phyloP scores from a whole-genome alignment of 306 rosid species.

The Alnus rubra region DNA sequence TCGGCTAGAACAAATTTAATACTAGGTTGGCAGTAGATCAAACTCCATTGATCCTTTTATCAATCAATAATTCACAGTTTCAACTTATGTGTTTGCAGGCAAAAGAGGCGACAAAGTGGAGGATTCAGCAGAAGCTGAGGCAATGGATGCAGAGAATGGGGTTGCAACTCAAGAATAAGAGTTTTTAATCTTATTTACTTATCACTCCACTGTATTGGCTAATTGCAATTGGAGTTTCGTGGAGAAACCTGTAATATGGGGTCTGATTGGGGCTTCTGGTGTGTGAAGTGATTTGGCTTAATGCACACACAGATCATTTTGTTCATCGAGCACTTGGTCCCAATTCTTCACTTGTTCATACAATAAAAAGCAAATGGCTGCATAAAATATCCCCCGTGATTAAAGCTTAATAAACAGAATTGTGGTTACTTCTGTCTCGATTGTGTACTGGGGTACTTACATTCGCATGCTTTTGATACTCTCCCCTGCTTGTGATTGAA shows the following conservation, averaged over 20 bases:
- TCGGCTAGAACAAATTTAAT: not conserved
- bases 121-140: slow-evolving; percentile 62
- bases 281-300: not conserved
- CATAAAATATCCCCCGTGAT: no score
- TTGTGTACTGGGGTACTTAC: no score
- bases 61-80: no score
- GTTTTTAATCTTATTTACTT: not conserved
- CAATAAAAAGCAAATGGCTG: no score
- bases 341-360: no score
- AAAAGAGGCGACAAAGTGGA: slow-evolving; percentile 79
- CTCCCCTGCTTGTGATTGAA: no score
- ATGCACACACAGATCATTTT: not conserved
- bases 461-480: no score
- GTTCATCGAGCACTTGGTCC: no score
- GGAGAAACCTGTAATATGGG: not conserved
- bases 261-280: not conserved
- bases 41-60: not conserved
- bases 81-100: slow-evolving; percentile 37
- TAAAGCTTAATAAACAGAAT: no score
- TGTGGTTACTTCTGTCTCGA: no score
- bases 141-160: slow-evolving; percentile 48
- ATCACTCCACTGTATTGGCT: not conserved
- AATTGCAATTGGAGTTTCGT: not conserved
- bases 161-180: not conserved
- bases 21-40: not conserved